Evolutionary conservation across 2,329 filamentous ascomycete genomes (phyloP), one percentile per base, ranked within the genome.

Genomic region (Nemania diffusa): DNA sequence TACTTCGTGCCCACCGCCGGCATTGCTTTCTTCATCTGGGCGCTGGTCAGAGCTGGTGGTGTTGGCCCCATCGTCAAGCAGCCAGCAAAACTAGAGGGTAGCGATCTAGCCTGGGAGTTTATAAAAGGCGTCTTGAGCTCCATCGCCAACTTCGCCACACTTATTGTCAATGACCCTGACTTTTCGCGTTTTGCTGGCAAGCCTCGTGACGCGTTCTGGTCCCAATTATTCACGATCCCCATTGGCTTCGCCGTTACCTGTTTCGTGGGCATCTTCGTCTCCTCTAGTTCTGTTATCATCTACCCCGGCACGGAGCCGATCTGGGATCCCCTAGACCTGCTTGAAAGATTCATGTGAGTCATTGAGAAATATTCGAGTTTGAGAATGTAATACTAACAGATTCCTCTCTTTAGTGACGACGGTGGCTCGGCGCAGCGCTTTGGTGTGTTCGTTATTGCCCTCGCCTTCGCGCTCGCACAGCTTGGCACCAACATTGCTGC

Each of bases 91-190:
- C 79, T 88, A 4, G 80, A 87, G 4, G 94, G 94, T 29, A 90
- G 87, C 67, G 84, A 85, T 0, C 84, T 97, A 3, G 93, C 84
- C 1, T 97, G 94, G 94, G 87, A 89, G 26, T 89, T 97, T 65
- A 87, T 97, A 67, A 91, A 90, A 68, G 93, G 93, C 42, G 90
- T 97, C 80, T 97, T 97, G 93, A 90, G 87, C 26, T 90, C 92
- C 3, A 94, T 97, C 71, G 92, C 92, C 73, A 97, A 97, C 81
- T 97, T 97, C 76, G 92, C 93, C 0, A 93, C 94, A 0, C 85
- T 97, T 37, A 96, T 97, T 72, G 86, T 91, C 67, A 90, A 97
- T 78, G 90, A 92, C 72, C 92, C 92, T 0, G 93, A 97, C 76
- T 97, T 97, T 78, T 84, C 92, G 22, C 91, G 94, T 78, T 97